phyloP scores from a whole-genome alignment of 306 rosid species.

The Vigna nakashimae region DNA sequence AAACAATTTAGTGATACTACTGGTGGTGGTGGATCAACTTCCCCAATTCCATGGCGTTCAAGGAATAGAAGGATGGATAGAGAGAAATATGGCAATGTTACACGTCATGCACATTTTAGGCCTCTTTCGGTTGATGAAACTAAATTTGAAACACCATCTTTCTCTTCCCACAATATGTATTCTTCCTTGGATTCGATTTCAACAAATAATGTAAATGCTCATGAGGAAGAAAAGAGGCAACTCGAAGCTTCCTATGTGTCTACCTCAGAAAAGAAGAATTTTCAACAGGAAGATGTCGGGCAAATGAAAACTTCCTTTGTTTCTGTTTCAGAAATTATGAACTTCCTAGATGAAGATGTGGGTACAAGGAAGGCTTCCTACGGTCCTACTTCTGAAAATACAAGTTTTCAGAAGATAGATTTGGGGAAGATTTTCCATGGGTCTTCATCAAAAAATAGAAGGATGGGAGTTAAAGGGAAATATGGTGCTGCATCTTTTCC shows the following conservation, averaged over 20 bases:
- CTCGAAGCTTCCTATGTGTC: slow-evolving; percentile 29
- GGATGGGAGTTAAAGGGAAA: slow-evolving; percentile 51
- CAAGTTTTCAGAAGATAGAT: slow-evolving; percentile 39
- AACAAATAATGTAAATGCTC: slow-evolving; percentile 35
- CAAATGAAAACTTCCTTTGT: slow-evolving; percentile 29
- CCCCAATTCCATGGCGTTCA: slow-evolving; percentile 59
- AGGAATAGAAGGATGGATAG: slow-evolving; percentile 54
- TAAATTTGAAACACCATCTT: slow-evolving; percentile 61
- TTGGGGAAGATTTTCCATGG: slow-evolving; percentile 41
- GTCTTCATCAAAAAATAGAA: slow-evolving; percentile 50
- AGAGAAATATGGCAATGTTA: slow-evolving; percentile 47
- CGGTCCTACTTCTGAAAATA: slow-evolving; percentile 40
- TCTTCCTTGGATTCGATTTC: slow-evolving; percentile 55
- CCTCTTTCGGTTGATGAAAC: slow-evolving; percentile 78
- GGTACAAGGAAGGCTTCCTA: slow-evolving; percentile 38
- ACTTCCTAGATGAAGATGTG: slow-evolving; percentile 43
- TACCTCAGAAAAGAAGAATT: slow-evolving; percentile 34
- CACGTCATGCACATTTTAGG: slow-evolving; percentile 59
- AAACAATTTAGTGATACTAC: slow-evolving; percentile 54
- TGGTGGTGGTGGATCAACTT: slow-evolving; percentile 57
- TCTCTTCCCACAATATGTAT: slow-evolving; percentile 62
- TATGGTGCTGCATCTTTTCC: slow-evolving; percentile 48
- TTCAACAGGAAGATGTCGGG: slow-evolving; percentile 31
- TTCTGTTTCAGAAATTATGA: slow-evolving; percentile 44
- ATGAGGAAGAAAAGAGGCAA: slow-evolving; percentile 32